These are phyloP conservation scores for Beauveria pseudobassiana DNA, from an alignment of 2,329 filamentous ascomycete species.

Conservation along the genomic window DNA sequence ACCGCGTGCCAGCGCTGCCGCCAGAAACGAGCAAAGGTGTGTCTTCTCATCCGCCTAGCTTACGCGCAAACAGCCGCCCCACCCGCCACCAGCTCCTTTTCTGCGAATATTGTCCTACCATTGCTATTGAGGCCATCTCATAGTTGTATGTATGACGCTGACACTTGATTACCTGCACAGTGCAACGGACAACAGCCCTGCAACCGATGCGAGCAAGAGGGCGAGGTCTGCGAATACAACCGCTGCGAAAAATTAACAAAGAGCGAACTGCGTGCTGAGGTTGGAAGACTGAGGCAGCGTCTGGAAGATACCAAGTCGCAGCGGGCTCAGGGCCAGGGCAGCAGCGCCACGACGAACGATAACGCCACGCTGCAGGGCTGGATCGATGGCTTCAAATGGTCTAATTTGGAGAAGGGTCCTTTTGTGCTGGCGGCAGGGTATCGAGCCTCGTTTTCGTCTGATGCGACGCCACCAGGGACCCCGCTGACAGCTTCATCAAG, in stretches of 20 bases:
- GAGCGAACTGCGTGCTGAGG: constrained; percentile 8
- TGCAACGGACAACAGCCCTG: constrained; percentile 11
- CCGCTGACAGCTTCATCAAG: background rate
- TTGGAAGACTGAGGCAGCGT: constrained; percentile 16
- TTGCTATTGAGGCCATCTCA: no score
- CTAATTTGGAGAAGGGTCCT: background rate
- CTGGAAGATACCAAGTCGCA: background rate
- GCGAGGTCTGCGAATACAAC: constrained; percentile 2
- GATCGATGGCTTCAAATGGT: background rate
- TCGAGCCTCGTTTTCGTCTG: background rate
- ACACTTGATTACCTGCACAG: background rate
- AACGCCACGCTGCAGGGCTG: background rate
- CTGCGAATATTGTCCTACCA: no score
- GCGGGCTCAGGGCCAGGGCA: background rate
- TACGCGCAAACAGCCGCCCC: no score
- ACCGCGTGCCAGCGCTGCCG: constrained; percentile 14
- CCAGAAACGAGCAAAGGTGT: constrained; percentile 12
- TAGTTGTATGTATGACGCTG: background rate
- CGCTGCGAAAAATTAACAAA: no score
- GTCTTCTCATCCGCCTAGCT: background rate
- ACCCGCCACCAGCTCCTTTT: no score
- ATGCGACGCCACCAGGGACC: no score
- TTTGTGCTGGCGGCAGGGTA: background rate
- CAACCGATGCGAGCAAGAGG: background rate
- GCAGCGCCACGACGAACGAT: background rate